Evolutionary conservation across 768 basidiomycete species (phyloP).

Genomic region (Kwoniella pini): DNA sequence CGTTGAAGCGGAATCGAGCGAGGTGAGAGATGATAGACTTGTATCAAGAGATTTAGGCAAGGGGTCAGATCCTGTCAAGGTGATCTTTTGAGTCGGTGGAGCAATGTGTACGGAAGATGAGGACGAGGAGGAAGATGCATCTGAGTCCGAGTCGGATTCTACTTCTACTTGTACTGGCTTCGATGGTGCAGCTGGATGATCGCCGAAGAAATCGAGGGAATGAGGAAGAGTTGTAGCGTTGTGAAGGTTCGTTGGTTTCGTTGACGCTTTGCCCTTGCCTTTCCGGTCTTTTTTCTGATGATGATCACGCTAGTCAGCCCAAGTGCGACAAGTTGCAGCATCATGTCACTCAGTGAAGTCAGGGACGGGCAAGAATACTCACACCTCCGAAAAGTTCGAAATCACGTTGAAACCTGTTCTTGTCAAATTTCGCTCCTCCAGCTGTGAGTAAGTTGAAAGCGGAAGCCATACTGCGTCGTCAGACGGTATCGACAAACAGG

Average conservation of each 20-base stretch:
- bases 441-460: constrained; percentile 86
- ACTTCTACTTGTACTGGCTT: constrained; percentile 55
- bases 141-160: constrained; percentile 18
- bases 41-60: constrained; percentile 45
- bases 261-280: constrained; percentile 27
- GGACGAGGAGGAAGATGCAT: constrained; percentile 25
- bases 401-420: constrained; percentile 62
- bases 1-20: constrained; percentile 18
- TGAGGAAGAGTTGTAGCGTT: constrained; percentile 56
- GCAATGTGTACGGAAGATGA: constrained; percentile 34
- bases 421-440: constrained; percentile 81
- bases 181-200: constrained; percentile 57
- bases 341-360: too few species aligned
- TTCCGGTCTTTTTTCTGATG: constrained; percentile 38
- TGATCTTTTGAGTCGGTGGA: constrained; percentile 51
- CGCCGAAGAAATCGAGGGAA: constrained; percentile 91
- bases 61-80: constrained; percentile 42
- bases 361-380: constrained; percentile 10
- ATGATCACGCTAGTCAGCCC: too few species aligned
- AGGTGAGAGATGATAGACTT: constrained; percentile 40
- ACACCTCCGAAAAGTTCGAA: constrained; percentile 63
- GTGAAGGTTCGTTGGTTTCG: neutral
- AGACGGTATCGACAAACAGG: too few species aligned
- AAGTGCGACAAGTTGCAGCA: too few species aligned
- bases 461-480: constrained; percentile 25